Evolutionary conservation across 257 asterid genomes (phyloP).

Genomic region (Craterostigma plantagineum): DNA sequence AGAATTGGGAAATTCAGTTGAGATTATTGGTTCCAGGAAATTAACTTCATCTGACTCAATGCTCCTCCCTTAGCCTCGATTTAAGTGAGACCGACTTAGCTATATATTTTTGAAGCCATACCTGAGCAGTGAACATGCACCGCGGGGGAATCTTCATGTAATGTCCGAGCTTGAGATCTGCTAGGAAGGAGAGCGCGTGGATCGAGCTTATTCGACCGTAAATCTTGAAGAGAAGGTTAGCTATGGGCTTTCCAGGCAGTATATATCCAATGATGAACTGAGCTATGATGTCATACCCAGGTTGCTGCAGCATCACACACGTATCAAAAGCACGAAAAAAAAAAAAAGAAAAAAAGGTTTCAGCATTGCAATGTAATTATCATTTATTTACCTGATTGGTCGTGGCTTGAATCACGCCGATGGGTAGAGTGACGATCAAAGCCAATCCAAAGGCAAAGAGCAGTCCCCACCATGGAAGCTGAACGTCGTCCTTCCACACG

Average conservation of each 20-base stretch:
- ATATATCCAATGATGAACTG: constrained; percentile 79
- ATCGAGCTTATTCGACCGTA: constrained; percentile 77
- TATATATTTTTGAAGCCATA: no score
- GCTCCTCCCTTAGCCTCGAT: no score
- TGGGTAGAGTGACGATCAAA: constrained; percentile 74
- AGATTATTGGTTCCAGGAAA: no score
- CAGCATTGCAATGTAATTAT: no score
- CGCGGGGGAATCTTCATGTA: constrained; percentile 95
- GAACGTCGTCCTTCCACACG: constrained; percentile 73
- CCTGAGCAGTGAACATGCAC: constrained; percentile 88
- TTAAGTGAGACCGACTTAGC: no score
- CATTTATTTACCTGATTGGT: constrained; percentile 77
- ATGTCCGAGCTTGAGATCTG: constrained; percentile 90
- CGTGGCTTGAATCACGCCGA: constrained; percentile 90
- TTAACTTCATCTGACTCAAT: no score
- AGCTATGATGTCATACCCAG: constrained; percentile 84
- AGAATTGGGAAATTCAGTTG: no score
- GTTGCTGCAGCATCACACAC: constrained; percentile 60
- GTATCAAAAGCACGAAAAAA: background rate
- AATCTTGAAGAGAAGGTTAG: constrained; percentile 77
- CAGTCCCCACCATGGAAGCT: constrained; percentile 94
- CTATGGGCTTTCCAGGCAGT: constrained; percentile 90
- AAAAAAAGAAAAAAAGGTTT: no score
- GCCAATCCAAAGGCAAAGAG: constrained; percentile 72
- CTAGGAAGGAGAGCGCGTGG: constrained; percentile 76